Base-by-base conservation (phyloP, 192 early-diverging fungal species). In the Funneliformis mosseae region DNA sequence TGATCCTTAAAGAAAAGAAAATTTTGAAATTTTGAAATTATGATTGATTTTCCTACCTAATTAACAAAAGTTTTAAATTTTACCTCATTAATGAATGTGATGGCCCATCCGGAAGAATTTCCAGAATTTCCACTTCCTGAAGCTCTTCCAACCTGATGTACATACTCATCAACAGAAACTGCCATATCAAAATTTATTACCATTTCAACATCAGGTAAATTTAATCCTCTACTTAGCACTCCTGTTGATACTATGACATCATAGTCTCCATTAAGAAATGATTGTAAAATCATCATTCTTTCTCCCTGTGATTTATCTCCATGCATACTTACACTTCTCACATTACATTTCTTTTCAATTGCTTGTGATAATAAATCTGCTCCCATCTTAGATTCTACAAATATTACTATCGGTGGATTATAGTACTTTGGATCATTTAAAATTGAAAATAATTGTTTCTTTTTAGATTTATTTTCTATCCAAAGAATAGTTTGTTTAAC, bases 121-220 rank as follows among this genome's bases (percentile, higher is more conserved):
- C 4, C 48, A 21, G 12, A 55, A 12, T 55, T 55, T 55, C 48
- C 39, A 78, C 83, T 25, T 74, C 77, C 38, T 81, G 82, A 77
- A 21, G 87, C 89, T 25, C 89, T 81, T 14, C 89, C 89, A 33
- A 88, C 82, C 61, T 87, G 89, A 79, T 90, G 89, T 2, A 89
- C 83, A 69, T 90, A 90, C 43, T 90, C 89, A 21, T 86, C 83
- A n/a, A 90, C 63, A 33, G 89, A 84, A 10, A 83, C 64, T 12
- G 89, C 87, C 89, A 90, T 90, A 61, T 90, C 89, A 83, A 88
- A 90, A 61, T 88, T 88, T 42, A 90, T 85, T 11, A 90, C 86
- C 27, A 88, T 86, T 16, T 84, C 80, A 3, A 89, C 89, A 68
- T 82, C 74, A 5, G 82, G 76, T 5, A 90, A 77, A 72, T 89